A percentile compares a stretch with the other conserved stretches of the same genome.
Conservation (phyloP, 208 protist species). For the Acanthamoeba healyi region DNA sequence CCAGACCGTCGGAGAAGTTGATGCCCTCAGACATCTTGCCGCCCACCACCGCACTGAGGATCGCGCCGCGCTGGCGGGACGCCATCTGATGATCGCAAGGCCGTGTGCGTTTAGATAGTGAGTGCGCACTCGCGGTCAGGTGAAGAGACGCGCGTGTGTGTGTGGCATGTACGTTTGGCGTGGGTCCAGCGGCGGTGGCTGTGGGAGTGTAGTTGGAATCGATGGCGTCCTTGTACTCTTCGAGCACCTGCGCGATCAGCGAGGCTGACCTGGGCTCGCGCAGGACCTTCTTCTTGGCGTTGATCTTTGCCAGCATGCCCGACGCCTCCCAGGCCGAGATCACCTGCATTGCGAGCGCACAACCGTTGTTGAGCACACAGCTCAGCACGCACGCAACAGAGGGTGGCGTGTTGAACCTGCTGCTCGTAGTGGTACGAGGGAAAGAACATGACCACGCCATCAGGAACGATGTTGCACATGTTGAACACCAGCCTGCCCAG, state of each 20-base stretch:
- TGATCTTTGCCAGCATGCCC: slow-evolving; percentile 82
- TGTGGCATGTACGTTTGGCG: neutral
- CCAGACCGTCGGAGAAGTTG: slow-evolving; percentile 98
- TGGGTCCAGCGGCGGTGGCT: neutral
- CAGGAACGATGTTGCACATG: slow-evolving; percentile 92
- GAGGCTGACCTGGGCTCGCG: slow-evolving; percentile 87
- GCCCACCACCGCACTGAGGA: slow-evolving; percentile 96
- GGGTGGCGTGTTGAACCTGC: slow-evolving; percentile 79
- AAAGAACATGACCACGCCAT: slow-evolving; percentile 96
- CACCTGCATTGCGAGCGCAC: neutral
- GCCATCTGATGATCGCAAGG: neutral
- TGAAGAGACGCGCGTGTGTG: too few relatives aligned
- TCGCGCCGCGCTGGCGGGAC: slow-evolving; percentile 88
- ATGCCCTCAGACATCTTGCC: slow-evolving; percentile 98
- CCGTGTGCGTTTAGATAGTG: neutral
- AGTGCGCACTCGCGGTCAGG: too few relatives aligned
- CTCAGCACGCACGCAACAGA: neutral
- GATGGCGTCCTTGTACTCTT: slow-evolving; percentile 79
- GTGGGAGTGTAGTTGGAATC: slow-evolving; percentile 21
- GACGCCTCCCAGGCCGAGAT: slow-evolving; percentile 57
- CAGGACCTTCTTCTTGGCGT: slow-evolving; percentile 86
- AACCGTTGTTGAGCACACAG: neutral
- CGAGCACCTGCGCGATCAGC: slow-evolving; percentile 76
- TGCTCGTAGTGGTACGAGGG: slow-evolving; percentile 94
- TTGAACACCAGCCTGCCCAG: slow-evolving; percentile 93